Percentiles rank a stretch among this genome's conserved stretches.
These are phyloP conservation scores for Cladophialophora exuberans DNA, from an alignment of 2,329 filamentous ascomycete genomes.

Conservation along the genomic window DNA sequence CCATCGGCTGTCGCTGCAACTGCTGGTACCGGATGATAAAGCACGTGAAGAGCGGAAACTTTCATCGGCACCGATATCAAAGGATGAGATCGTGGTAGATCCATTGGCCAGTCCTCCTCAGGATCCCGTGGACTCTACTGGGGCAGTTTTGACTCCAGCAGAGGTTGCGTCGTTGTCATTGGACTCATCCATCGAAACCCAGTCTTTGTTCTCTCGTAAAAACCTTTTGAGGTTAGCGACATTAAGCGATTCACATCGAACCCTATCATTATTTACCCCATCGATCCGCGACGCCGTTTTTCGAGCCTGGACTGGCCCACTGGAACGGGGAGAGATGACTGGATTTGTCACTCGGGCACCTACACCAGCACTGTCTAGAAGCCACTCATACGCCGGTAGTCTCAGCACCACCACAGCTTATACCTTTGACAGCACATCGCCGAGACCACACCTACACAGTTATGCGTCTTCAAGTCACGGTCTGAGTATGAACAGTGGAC, in stretches of 20 bases:
- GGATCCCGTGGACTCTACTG: constrained; percentile 79
- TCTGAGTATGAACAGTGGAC: constrained; percentile 44
- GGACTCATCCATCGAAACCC: constrained; percentile 77
- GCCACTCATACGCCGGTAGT: constrained; percentile 62
- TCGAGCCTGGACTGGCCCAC: constrained; percentile 83
- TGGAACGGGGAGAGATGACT: constrained; percentile 67
- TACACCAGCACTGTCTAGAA: constrained; percentile 61
- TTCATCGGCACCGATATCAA: constrained; percentile 54
- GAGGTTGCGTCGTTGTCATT: constrained; percentile 77
- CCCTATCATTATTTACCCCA: constrained; percentile 87
- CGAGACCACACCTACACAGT: constrained; percentile 50
- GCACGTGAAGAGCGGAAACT: constrained; percentile 65
- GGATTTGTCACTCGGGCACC: constrained; percentile 37
- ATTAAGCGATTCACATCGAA: constrained; percentile 84
- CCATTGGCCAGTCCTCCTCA: constrained; percentile 80
- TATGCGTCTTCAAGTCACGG: constrained; percentile 45
- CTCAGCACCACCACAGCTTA: constrained; percentile 62
- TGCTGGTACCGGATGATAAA: constrained; percentile 88
- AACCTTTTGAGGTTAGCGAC: constrained; percentile 82
- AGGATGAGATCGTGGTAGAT: constrained; percentile 68
- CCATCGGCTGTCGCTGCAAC: constrained; percentile 81
- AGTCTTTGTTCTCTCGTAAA: constrained; percentile 93
- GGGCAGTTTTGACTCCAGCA: constrained; percentile 73
- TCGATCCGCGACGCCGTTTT: constrained; percentile 89
- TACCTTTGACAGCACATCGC: constrained; percentile 73